Evolutionary conservation across 202 grass and related monocot species (phyloP), one percentile per base, ranked within the genome.

Genomic region (Carex arenaria): DNA sequence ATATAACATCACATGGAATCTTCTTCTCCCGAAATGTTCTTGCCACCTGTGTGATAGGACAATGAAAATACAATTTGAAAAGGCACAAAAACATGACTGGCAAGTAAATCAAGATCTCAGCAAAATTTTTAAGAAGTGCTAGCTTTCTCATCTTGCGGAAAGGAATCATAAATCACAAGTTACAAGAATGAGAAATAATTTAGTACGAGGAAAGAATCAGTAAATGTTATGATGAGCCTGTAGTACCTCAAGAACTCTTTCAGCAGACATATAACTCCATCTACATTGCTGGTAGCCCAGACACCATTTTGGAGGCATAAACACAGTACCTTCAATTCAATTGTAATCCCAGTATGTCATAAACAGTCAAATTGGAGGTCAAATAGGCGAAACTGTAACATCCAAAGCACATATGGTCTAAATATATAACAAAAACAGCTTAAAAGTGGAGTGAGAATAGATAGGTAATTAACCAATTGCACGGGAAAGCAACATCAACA

Each of bases 221-320:
- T 40, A 82, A 26, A 68, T 28, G n/a, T 22, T 31, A 31, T 26
- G 26, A 19, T 64, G 28, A 52, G 26, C 74, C 53, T 61, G 61
- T 85, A 62, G 52, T 95, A 95, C 95, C 95, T 98, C 85, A 18
- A 89, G 84, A 80, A 98, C 95, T 93, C 87, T 93, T 59, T 91
- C 92, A 85, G 85, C 92, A 83, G 90, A 87, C 86, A 93, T 90
- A 81, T 98, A 98, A 85, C 95, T 98, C 90, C 90, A 98, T 60
- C 92, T 89, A 80, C 95, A 98, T 85, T 98, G 95, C 88, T 98
- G 95, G 85, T 98, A 98, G 18, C 95, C 95, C 82, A 98, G 85
- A 64, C 87, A 91, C 95, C 95, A 98, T 85, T 95, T 98, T 75
- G 95, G 95, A 43, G 92, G 95, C 95, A 98, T 95, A 86, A 87